Base-by-base conservation (phyloP, 371 early-diverging fungal species). In the Umbelopsis sp. region DNA sequence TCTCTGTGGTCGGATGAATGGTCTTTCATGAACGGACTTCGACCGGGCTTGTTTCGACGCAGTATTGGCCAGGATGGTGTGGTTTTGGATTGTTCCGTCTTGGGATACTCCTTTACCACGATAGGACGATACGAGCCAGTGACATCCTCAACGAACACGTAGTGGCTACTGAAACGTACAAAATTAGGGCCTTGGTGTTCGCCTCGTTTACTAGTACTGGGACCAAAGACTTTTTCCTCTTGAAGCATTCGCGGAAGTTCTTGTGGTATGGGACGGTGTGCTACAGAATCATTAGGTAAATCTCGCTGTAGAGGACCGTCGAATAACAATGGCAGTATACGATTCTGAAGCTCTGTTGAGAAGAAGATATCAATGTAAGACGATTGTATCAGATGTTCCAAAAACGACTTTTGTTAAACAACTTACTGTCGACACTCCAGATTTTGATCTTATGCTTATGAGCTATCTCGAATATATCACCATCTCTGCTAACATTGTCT, bases 111-210 rank as follows among this genome's bases (percentile, higher is more conserved):
- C 50, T 72, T 77, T n/a, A 74, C 62, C 1, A 79, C 73, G 8
- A 76, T 67, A 11, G 85, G 83, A 11, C 79, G 68, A 63, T 80
- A 76, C 0, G 73, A 65, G n/a, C 79, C 77, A 2, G 75, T 76
- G 7, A 70, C 75, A 68, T 85, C 85, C 50, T 85, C 83, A 16
- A 81, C 72, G 1, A 77, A 44, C 0, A 78, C 20, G 52, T 76
- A 85, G 32, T 70, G 67, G 12, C 77, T 72, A 32, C 74, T 70
- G 38, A 81, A 82, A 22, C 74, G 74, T 4, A 80, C 72, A 69
- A 76, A 78, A 1, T 77, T 70, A 10, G 82, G 76, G 37, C 70
- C 70, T 16, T 68, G 71, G 22, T 70, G 66, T 37, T 67, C 70
- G 50, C 72, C 77, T 18, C 57, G 57, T 18, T 57, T 57, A 29